Evolutionary conservation across 805 yeast species (phyloP).

Genomic region (Suhomyces sp.): DNA sequence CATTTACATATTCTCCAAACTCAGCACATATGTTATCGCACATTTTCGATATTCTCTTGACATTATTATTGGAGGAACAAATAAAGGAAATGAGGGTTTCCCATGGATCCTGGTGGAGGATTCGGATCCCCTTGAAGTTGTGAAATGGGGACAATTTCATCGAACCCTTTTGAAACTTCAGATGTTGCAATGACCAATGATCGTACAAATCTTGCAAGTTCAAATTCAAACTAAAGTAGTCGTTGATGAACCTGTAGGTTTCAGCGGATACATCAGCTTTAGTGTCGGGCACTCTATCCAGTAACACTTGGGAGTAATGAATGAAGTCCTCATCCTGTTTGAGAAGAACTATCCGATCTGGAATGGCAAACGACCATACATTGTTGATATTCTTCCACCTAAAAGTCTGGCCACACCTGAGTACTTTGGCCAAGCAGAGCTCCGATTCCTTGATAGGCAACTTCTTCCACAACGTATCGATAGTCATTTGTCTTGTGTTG

Average conservation of each 20-base stretch:
- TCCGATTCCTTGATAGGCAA: constrained; percentile 34
- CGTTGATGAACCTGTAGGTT: constrained; percentile 47
- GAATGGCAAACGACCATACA: constrained; percentile 65
- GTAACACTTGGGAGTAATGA: constrained; percentile 49
- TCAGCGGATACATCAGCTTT: constrained; percentile 22
- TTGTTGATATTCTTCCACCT: constrained; percentile 67
- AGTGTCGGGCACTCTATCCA: constrained; percentile 9
- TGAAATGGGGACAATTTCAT: constrained; percentile 29
- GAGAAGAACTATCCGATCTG: constrained; percentile 61
- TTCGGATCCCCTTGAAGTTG: constrained; percentile 68
- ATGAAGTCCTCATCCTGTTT: constrained; percentile 54
- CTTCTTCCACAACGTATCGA: constrained; percentile 11
- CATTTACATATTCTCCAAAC: constrained; percentile 62
- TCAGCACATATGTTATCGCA: constrained; percentile 72
- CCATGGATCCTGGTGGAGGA: constrained; percentile 95
- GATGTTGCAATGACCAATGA: constrained; percentile 62
- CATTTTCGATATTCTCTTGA: constrained; percentile 90
- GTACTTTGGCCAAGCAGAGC: constrained; percentile 58
- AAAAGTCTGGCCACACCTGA: constrained; percentile 85
- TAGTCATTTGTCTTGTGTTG: too few species aligned
- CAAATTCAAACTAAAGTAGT: constrained; percentile 70
- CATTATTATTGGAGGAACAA: constrained; percentile 94
- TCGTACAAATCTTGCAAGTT: constrained; percentile 52
- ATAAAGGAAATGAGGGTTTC: constrained; percentile 87
- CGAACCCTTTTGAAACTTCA: constrained; percentile 1